phyloP scores from a whole-genome alignment of 257 asterid species.

The Solanum tacnaense region DNA sequence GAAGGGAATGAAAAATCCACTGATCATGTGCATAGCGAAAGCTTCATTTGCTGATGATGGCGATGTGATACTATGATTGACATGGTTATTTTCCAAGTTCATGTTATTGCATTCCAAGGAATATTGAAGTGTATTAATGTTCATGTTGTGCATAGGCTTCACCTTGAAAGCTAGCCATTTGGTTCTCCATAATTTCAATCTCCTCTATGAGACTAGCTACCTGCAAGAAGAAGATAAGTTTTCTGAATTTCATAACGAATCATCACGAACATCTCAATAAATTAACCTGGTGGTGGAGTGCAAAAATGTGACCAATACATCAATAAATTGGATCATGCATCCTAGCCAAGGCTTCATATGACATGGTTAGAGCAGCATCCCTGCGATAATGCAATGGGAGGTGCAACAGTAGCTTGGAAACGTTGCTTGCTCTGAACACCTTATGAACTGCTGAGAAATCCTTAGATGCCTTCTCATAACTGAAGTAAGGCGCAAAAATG shows the following conservation, averaged over 20 bases:
- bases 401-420: slow-evolving; percentile 42
- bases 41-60: neutral
- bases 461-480: slow-evolving; percentile 38
- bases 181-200: slow-evolving; percentile 38
- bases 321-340: slow-evolving; percentile 66
- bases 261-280: neutral
- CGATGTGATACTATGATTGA: neutral
- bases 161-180: slow-evolving; percentile 25
- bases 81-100: neutral
- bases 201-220: slow-evolving; percentile 61
- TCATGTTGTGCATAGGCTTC: neutral
- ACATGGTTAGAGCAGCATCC: slow-evolving; percentile 47
- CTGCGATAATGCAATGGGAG: slow-evolving; percentile 37
- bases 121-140: neutral
- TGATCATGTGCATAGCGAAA: neutral
- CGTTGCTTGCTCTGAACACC: slow-evolving; percentile 74
- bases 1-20: neutral
- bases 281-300: slow-evolving; percentile 54
- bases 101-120: neutral
- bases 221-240: slow-evolving; percentile 15
- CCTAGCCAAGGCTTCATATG: slow-evolving; percentile 64
- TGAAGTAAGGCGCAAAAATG: slow-evolving; percentile 58
- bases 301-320: slow-evolving; percentile 54
- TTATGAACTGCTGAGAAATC: slow-evolving; percentile 64
- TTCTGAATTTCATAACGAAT: neutral